A percentile compares a stretch with the other conserved stretches of the same genome.
Conservation (phyloP, 2,329 filamentous ascomycete species). For the Fusarium siculi region DNA sequence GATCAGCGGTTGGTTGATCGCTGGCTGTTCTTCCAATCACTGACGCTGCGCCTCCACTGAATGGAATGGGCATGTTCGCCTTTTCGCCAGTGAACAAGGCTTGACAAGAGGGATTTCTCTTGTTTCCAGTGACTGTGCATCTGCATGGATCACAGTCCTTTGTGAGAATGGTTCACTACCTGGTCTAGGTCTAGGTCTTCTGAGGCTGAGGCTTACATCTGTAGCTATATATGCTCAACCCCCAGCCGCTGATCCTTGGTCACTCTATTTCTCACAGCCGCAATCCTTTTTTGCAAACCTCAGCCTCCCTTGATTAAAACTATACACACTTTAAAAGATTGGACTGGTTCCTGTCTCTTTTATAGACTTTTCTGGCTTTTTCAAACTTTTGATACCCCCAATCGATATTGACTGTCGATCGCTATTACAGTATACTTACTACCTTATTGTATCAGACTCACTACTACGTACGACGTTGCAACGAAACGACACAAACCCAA, state of each 20-base stretch:
- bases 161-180: slow-evolving; percentile 4
- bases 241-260: slow-evolving; percentile 2
- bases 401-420: slow-evolving; percentile 22
- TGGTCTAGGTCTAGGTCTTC: background rate
- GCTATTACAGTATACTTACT: background rate
- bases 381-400: slow-evolving; percentile 16
- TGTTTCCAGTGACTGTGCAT: slow-evolving; percentile 3
- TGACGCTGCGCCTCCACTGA: slow-evolving; percentile 25
- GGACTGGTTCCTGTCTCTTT: slow-evolving; percentile 27
- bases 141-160: slow-evolving; percentile 15
- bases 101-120: background rate
- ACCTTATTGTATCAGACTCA: background rate
- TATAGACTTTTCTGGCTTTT: background rate
- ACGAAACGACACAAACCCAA: slow-evolving; percentile 5
- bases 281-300: slow-evolving; percentile 11
- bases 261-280: slow-evolving; percentile 19
- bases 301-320: slow-evolving; percentile 25
- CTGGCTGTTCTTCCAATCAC: slow-evolving; percentile 19
- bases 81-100: slow-evolving; percentile 9
- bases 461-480: background rate
- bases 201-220: slow-evolving; percentile 31
- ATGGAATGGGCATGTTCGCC: background rate
- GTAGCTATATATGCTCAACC: slow-evolving; percentile 15
- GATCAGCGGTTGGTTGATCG: background rate
- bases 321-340: slow-evolving; percentile 11